Base-by-base conservation (phyloP, 441 rosid species). In the Euphorbia schlechtendalii region DNA sequence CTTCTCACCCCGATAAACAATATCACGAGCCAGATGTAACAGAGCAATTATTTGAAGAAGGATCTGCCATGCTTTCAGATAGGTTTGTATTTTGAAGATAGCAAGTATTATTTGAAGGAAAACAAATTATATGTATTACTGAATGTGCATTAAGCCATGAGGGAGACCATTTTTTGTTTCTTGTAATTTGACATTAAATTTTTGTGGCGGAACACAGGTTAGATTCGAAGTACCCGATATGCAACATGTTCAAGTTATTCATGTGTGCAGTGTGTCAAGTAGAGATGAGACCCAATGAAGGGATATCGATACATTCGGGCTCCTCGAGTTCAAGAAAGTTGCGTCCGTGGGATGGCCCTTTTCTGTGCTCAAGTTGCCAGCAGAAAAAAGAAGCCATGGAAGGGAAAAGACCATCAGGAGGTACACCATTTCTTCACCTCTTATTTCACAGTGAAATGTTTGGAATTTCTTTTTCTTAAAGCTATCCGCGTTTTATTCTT, bases 341-440 rank as follows among this genome's bases (percentile, higher is more conserved):
- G 67, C 96, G 96, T 65, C 95, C 99, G 0, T 91, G 98, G 92
- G 98, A 95, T 83, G 99, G 99, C 68, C 99, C 99, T 68, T 95
- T 91, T 82, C 96, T 95, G 76, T 95, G 99, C 71, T 64, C 60
- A 57, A 95, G 91, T 81, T 95, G 99, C 86, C 99, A 95, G 77
- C 88, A 91, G 66, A 95, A 91, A 80, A 95, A 80, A 81, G 98
- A 95, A 68, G 94, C 94, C 71, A 95, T 95, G 98, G 99, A 95
- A 85, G 97, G 99, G 60, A 95, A 81, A 78, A 83, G 90, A 83
- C 76, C 79, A 18, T 80, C 83, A 8, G 88, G 93, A 85, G 92
- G 98, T 89, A 80, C 66, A 13, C 30, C 27, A 56, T 21, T 34
- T 38, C 64, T 63, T 57, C 52, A 18, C 15, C 69, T 55, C 22